Conservation (phyloP, 495 filamentous ascomycete species). For the Wilcoxina mikolae region DNA sequence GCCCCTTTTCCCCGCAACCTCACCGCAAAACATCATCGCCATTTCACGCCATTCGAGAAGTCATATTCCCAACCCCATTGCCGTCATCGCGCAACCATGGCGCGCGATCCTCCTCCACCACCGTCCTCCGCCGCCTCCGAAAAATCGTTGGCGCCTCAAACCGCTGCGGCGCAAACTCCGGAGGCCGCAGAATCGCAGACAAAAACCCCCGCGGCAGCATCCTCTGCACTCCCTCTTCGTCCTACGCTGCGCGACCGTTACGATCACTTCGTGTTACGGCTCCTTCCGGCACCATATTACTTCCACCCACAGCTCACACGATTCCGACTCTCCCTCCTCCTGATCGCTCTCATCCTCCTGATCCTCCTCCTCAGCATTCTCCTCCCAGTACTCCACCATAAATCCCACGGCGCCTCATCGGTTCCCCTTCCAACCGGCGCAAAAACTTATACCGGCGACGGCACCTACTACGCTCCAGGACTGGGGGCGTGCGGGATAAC, state of each 20-base stretch:
- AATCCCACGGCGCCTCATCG: conserved; percentile 1
- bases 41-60: too few relatives aligned
- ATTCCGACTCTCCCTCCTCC: conserved; percentile 2
- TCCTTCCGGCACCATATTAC: background rate
- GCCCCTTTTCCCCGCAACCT: too few relatives aligned
- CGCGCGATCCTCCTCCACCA: too few relatives aligned
- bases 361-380: conserved; percentile 28
- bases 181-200: too few relatives aligned
- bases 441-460: conserved; percentile 43
- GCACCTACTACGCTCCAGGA: conserved; percentile 55
- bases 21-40: too few relatives aligned
- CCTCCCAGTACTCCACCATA: conserved; percentile 21
- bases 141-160: too few relatives aligned
- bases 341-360: conserved; percentile 20
- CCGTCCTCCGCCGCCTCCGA: too few relatives aligned
- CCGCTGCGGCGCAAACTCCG: too few relatives aligned
- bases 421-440: conserved; percentile 43
- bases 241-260: conserved; percentile 7
- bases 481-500: conserved; percentile 57
- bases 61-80: too few relatives aligned
- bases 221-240: conserved; percentile 11
- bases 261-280: background rate
- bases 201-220: conserved; percentile 12
- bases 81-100: too few relatives aligned
- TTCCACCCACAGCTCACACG: background rate